These are phyloP conservation scores for Acer campestre DNA, from an alignment of 345 rosid species.

Conservation along the genomic window DNA sequence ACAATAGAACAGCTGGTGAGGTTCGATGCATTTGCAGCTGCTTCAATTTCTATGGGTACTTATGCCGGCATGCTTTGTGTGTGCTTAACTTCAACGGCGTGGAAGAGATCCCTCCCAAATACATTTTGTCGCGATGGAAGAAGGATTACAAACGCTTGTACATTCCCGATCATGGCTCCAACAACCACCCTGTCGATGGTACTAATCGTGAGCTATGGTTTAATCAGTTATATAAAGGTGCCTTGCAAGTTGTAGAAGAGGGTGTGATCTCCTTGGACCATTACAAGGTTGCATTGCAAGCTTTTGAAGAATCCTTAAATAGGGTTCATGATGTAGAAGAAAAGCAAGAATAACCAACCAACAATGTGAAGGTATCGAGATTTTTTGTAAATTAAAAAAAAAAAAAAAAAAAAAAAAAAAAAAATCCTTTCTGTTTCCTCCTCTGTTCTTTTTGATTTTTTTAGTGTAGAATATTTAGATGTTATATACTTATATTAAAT, in stretches of 20 bases:
- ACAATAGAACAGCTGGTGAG: conserved; percentile 72
- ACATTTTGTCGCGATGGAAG: conserved; percentile 64
- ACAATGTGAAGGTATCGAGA: background rate
- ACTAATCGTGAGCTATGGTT: conserved; percentile 48
- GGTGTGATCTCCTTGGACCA: conserved; percentile 64
- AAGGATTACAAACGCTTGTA: conserved; percentile 63
- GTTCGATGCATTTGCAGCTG: conserved; percentile 87
- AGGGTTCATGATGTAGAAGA: conserved; percentile 55
- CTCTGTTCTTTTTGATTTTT: background rate
- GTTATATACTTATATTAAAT: background rate
- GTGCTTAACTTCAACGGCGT: conserved; percentile 76
- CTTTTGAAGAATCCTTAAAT: conserved; percentile 49
- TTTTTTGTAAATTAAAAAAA: conserved; percentile 19
- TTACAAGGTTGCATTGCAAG: conserved; percentile 61
- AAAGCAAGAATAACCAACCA: conserved; percentile 16
- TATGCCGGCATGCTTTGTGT: conserved; percentile 83
- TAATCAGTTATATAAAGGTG: conserved; percentile 53
- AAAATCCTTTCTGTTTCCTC: background rate
- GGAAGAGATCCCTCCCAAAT: conserved; percentile 65
- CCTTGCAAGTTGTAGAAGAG: conserved; percentile 70
- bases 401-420: background rate
- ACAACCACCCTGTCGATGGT: conserved; percentile 6
- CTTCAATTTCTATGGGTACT: conserved; percentile 79
- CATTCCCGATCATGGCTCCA: conserved; percentile 33
- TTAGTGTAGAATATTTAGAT: background rate